Conservation (phyloP, 2,329 filamentous ascomycete species). For the Erysiphe neolycopersici region DNA sequence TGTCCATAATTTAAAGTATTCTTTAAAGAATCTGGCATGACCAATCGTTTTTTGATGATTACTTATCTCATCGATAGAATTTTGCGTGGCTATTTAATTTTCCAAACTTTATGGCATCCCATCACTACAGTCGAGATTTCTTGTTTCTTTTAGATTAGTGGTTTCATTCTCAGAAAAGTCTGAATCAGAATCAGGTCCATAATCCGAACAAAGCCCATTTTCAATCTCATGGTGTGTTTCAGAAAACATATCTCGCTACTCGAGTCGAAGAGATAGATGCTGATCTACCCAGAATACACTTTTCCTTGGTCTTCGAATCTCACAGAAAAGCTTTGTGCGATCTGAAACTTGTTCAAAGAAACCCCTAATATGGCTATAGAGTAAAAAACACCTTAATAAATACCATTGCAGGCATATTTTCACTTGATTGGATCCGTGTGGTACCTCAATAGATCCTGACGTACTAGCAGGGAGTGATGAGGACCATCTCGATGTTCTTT, state of each 20-base stretch:
- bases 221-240: too few species aligned
- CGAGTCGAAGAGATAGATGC: neutral
- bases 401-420: neutral
- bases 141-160: neutral
- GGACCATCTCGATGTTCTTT: neutral
- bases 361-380: neutral
- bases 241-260: neutral
- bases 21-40: neutral
- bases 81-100: neutral
- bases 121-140: neutral
- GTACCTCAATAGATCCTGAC: neutral
- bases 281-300: neutral
- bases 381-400: neutral
- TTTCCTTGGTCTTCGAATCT: neutral
- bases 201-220: neutral
- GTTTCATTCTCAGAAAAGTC: too few species aligned
- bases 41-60: neutral
- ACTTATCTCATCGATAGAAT: neutral
- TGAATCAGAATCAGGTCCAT: neutral
- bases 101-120: too few species aligned
- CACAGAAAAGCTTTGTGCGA: neutral
- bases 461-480: neutral
- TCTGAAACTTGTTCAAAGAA: neutral
- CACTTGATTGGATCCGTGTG: neutral
- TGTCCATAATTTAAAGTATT: neutral